These are phyloP conservation scores for Stenocarpella maydis DNA, from an alignment of 2,329 filamentous ascomycete genomes.

Conservation along the genomic window DNA sequence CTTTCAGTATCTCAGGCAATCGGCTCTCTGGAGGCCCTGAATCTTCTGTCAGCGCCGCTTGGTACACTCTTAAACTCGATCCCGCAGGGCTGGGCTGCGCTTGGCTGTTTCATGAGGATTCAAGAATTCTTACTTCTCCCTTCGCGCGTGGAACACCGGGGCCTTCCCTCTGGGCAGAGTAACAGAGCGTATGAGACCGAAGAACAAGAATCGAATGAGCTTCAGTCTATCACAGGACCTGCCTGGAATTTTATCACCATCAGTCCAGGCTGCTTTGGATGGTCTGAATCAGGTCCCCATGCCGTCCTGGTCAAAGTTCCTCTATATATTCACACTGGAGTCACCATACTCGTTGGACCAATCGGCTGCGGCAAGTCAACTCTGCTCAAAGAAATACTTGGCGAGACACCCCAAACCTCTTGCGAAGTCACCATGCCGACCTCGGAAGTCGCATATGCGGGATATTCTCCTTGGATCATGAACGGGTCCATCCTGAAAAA, in stretches of 20 bases:
- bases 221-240: neutral
- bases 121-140: slow-evolving; percentile 40
- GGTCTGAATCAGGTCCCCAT: slow-evolving; percentile 31
- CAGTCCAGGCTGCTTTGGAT: slow-evolving; percentile 17
- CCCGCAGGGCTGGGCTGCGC: slow-evolving; percentile 35
- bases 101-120: slow-evolving; percentile 41
- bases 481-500: slow-evolving; percentile 46
- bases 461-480: slow-evolving; percentile 45
- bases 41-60: slow-evolving; percentile 39
- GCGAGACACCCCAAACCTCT: slow-evolving; percentile 39
- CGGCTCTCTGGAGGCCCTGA: slow-evolving; percentile 37
- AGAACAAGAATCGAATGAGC: neutral
- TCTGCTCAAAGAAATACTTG: slow-evolving; percentile 44
- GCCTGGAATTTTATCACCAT: neutral
- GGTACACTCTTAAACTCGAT: slow-evolving; percentile 38
- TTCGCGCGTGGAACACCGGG: slow-evolving; percentile 36
- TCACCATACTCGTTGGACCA: slow-evolving; percentile 45
- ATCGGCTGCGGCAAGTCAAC: slow-evolving; percentile 49
- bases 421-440: slow-evolving; percentile 38
- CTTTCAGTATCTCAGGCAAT: slow-evolving; percentile 33
- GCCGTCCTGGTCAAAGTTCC: slow-evolving; percentile 28
- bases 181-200: no score
- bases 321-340: slow-evolving; percentile 1
- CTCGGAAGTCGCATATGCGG: slow-evolving; percentile 42
- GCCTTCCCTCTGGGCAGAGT: neutral